Base-by-base conservation (phyloP, 148 eudicot species). In the Camellia japonica region DNA sequence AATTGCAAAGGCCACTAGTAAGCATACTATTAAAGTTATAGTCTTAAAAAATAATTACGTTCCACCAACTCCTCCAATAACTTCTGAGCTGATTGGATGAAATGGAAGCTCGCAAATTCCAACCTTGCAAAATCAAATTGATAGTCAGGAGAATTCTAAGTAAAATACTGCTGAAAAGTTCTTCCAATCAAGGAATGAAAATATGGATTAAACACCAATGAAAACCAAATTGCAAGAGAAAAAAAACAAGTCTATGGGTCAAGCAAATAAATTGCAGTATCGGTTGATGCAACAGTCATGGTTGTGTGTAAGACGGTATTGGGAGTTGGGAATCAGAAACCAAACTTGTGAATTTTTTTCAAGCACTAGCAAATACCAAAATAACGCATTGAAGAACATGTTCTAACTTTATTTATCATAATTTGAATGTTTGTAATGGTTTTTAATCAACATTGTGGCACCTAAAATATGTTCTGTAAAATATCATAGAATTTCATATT, bases 41-140 rank as follows among this genome's bases (percentile, higher is more conserved):
- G 11, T 65, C 20, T 70, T 49, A 13, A n/a, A n/a, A 30, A 41
- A 75, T n/a, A 81, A 92, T 92, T 88, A 95, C 97, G 98, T 95
- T 90, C 98, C 97, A 56, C 98, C 98, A 77, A 93, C 97, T 76
- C 98, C 98, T 84, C 98, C 98, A 13, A 87, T 49, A 43, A 87
- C 91, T 86, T 95, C 97, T 52, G 98, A 90, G 80, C 98, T 93
- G 79, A 95, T 78, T 61, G 97, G 97, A 89, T 95, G 94, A 88
- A 95, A 95, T 44, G 98, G 98, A 85, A 95, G 98, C 90, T 95
- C 98, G 70, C 98, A 95, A 13, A 95, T 90, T 41, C 93, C 98
- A 81, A 95, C 98, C 97, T 95, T 82, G 76, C 78, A 88, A 76
- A 43, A 78, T 8, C 61, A 71, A 73, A 71, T 75, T 20, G 42